Evolutionary conservation across 2,329 filamentous ascomycete species (phyloP).

Genomic region (Fonsecaea pedrosoi): DNA sequence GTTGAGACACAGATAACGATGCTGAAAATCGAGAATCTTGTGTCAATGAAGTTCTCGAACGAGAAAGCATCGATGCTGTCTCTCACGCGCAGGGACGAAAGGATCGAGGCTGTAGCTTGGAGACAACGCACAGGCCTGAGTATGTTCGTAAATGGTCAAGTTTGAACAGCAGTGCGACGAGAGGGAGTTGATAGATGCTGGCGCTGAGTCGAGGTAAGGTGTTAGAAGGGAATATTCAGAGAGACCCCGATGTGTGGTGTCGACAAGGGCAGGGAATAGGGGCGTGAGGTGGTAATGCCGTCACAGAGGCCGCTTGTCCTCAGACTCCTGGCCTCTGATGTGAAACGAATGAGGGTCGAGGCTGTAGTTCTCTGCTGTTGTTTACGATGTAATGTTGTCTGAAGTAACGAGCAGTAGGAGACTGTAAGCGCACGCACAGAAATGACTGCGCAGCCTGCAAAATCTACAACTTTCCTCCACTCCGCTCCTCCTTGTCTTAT

Average conservation of each 20-base stretch:
- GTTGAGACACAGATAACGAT: background rate
- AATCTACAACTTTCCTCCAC: background rate
- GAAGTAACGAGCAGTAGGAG: background rate
- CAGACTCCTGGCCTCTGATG: background rate
- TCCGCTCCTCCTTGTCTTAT: background rate
- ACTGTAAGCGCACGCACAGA: background rate
- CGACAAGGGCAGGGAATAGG: background rate
- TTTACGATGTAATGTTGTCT: background rate
- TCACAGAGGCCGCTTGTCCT: background rate
- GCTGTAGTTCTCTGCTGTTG: background rate
- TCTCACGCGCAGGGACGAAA: background rate
- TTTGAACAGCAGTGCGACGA: background rate
- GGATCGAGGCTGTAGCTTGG: background rate
- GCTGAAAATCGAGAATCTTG: background rate
- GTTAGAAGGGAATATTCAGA: background rate
- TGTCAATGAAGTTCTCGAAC: background rate
- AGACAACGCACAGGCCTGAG: background rate
- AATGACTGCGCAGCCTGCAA: background rate
- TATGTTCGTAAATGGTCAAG: background rate
- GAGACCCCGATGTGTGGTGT: background rate
- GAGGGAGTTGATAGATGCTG: background rate
- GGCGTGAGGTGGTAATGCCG: background rate
- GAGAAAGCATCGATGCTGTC: slow-evolving; percentile 3
- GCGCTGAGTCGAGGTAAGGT: background rate
- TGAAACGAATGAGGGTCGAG: background rate